These are phyloP conservation scores for Hsuehochloa calcarea DNA, from an alignment of 176 grass and related monocot species.

Conservation along the genomic window DNA sequence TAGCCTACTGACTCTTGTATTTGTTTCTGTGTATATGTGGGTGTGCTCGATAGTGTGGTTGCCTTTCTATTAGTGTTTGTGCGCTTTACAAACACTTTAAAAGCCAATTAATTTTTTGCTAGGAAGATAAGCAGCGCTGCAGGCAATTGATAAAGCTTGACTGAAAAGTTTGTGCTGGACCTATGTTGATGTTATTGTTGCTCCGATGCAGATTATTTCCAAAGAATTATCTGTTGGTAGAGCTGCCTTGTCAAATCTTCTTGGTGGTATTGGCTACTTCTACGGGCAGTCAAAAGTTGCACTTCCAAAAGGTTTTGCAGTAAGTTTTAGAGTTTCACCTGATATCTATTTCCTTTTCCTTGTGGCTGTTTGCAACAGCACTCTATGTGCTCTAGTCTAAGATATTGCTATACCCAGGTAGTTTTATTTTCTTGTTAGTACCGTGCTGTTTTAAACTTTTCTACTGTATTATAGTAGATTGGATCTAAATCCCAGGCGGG, in stretches of 20 bases:
- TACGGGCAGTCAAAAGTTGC: constrained; percentile 94
- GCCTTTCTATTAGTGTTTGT: constrained; percentile 7
- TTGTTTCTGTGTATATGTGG: not conserved
- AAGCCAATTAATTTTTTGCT: constrained; percentile 16
- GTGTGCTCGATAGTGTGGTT: constrained; percentile 10
- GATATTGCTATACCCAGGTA: not conserved
- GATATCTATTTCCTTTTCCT: constrained; percentile 23
- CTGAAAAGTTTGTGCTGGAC: not conserved
- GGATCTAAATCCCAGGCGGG: constrained; percentile 14
- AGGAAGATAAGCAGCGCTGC: constrained; percentile 18
- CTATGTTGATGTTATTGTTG: constrained; percentile 16
- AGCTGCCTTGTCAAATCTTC: constrained; percentile 82
- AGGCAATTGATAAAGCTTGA: constrained; percentile 9
- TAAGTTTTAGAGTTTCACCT: constrained; percentile 60
- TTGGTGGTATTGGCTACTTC: constrained; percentile 94
- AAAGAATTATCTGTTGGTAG: constrained; percentile 64
- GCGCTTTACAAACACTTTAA: not conserved
- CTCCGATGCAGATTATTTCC: constrained; percentile 56
- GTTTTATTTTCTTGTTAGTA: not conserved
- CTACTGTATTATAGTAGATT: not conserved
- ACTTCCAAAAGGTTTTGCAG: constrained; percentile 76
- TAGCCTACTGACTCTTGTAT: not conserved
- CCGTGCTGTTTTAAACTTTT: not conserved
- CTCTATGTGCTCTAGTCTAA: constrained; percentile 17
- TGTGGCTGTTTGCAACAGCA: not conserved